Percentiles rank a stretch among this genome's conserved stretches.
phyloP scores from a whole-genome alignment of 139 green algal species.

The Chlorella sp. region DNA sequence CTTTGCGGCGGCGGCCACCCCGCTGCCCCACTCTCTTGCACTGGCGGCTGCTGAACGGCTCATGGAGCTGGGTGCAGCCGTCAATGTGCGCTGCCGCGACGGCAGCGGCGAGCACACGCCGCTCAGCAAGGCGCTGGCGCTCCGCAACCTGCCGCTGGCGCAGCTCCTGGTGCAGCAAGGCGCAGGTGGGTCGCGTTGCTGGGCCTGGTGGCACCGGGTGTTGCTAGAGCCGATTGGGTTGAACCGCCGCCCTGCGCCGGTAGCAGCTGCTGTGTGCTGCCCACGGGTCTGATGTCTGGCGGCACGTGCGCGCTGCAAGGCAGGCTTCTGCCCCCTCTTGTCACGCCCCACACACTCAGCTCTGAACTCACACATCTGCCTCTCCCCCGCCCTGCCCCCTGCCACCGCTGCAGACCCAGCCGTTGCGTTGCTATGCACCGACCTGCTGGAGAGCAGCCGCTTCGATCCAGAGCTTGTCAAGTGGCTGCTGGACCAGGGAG shows the following conservation, averaged over 20 bases:
- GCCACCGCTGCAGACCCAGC: background rate
- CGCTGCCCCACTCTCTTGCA: background rate
- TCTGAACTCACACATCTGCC: too few species aligned
- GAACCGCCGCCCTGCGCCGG: too few species aligned
- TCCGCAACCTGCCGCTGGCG: background rate
- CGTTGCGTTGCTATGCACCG: background rate
- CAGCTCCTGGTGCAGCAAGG: background rate
- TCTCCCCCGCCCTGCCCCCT: background rate
- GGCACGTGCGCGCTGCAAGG: too few species aligned
- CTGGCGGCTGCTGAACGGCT: background rate
- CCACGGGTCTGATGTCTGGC: background rate
- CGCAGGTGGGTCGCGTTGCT: background rate
- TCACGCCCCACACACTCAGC: too few species aligned
- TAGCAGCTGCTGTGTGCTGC: too few species aligned
- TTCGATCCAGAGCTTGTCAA: constrained; percentile 9
- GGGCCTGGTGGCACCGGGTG: too few species aligned
- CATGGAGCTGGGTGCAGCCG: background rate
- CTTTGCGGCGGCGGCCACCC: background rate
- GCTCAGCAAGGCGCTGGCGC: constrained; percentile 1
- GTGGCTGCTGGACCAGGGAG: constrained; percentile 20
- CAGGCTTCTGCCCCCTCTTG: too few species aligned
- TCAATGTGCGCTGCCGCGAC: background rate
- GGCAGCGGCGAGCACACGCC: constrained; percentile 9
- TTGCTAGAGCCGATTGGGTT: too few species aligned
- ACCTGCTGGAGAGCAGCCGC: constrained; percentile 1